Evolutionary conservation across 129 eudicot species (phyloP).

Genomic region (Escallonia rubra): DNA sequence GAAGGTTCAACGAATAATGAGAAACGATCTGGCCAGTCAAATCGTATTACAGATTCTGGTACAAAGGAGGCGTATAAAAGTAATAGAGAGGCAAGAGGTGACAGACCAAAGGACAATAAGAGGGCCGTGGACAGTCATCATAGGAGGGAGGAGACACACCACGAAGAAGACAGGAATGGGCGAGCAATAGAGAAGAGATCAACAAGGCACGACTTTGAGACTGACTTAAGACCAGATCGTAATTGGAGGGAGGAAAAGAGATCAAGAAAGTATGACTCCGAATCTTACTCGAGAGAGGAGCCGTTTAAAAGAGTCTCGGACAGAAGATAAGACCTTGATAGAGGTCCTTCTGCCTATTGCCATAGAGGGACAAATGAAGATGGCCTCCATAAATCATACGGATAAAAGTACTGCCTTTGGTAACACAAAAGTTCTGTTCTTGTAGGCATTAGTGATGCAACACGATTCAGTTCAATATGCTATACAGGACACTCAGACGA

Average conservation of each 20-base stretch:
- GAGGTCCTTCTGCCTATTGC: not conserved
- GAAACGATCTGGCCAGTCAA: not conserved
- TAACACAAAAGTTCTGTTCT: not conserved
- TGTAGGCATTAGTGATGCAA: not conserved
- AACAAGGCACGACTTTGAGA: slow-evolving; percentile 14
- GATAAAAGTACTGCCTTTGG: not conserved
- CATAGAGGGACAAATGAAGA: not conserved
- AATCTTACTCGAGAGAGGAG: not conserved
- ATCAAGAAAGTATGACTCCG: slow-evolving; percentile 25
- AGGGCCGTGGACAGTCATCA: slow-evolving; percentile 2
- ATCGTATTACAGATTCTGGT: slow-evolving; percentile 5
- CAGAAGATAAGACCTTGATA: not conserved
- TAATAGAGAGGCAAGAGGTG: slow-evolving; percentile 10
- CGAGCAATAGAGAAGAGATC: slow-evolving; percentile 20
- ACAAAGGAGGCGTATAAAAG: slow-evolving; percentile 2
- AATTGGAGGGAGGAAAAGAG: slow-evolving; percentile 24
- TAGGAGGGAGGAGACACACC: not conserved
- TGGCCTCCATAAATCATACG: not conserved
- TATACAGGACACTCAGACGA: no score
- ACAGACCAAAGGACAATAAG: not conserved
- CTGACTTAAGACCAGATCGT: slow-evolving; percentile 6
- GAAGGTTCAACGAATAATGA: slow-evolving; percentile 10
- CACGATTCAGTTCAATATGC: no score
- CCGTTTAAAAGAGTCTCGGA: not conserved
- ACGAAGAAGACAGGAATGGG: slow-evolving; percentile 9